Evolutionary conservation across 768 basidiomycete species (phyloP), one percentile per base, ranked within the genome.

Genomic region (Termitomyces sp.): DNA sequence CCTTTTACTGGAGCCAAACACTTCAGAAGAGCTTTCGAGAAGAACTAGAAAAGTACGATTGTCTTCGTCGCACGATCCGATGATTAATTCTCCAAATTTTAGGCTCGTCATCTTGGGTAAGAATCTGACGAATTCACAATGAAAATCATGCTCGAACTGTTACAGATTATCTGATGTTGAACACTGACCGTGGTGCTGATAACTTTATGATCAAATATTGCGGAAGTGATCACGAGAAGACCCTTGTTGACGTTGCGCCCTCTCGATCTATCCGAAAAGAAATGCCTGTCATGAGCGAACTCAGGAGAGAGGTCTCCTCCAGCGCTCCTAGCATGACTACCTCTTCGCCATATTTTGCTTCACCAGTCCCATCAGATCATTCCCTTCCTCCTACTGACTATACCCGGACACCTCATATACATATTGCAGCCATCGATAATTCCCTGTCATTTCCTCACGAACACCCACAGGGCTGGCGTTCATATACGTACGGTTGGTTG

Each of bases 141-240:
- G 50, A 36, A 24, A 53, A 30, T 20, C 26, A 36, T 35, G 40
- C 20, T n/a, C 46, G 56, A 53, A 54, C 5, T 7, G 47, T 38
- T 44, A 54, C 52, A 90, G 92, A 95, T 71, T 93, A 89, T 71
- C 77, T 96, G 45, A 95, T 95, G 88, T 83, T 92, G 53, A 95
- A 94, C 69, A 95, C 94, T 20, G 93, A 94, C 67, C 84, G 92
- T 52, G 87, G 81, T 38, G 87, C 90, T 1, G 92, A 93, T 74
- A 92, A 93, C 69, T 94, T 90, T 71, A 94, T 94, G 92, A 88
- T 94, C 72, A 93, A 91, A 69, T 91, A 87, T 67, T 93, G 92
- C 67, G 88, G 90, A 71, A 87, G 81, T 45, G 85, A 83, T 41
- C 88, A 89, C 57, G 90, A 91, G 61, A 91, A 88, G 67, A 73